Evolutionary conservation across 352 stramenopile genomes (phyloP).

Genomic region (Phytophthora hybrid): DNA sequence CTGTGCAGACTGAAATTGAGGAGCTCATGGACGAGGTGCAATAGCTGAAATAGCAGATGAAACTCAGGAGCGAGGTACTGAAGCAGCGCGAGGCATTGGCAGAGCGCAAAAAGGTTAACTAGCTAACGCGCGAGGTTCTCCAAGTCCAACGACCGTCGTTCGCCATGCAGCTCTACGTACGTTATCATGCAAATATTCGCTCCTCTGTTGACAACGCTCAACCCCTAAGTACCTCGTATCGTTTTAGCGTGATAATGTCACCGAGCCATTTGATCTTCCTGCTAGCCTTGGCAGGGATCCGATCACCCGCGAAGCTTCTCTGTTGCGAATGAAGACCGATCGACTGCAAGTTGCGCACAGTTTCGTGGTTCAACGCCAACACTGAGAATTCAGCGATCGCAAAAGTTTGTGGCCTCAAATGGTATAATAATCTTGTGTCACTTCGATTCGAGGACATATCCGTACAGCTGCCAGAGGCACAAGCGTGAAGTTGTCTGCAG

Average conservation of each 20-base stretch:
- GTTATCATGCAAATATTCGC: background rate
- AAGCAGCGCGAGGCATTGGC: conserved; percentile 27
- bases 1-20: background rate
- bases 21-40: conserved; percentile 9
- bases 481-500: conserved; percentile 50
- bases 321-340: conserved; percentile 38
- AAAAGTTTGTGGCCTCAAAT: conserved; percentile 48
- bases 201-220: conserved; percentile 3
- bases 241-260: conserved; percentile 26
- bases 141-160: conserved; percentile 35
- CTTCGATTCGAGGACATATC: conserved; percentile 55
- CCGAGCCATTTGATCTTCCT: conserved; percentile 38
- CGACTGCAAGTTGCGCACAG: conserved; percentile 41
- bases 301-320: conserved; percentile 16
- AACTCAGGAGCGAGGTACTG: conserved; percentile 2
- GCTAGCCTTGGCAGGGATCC: conserved; percentile 32
- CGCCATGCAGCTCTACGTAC: conserved; percentile 42
- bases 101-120: conserved; percentile 29
- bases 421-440: conserved; percentile 37
- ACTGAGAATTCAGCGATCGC: background rate
- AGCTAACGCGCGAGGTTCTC: conserved; percentile 21
- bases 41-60: conserved; percentile 34
- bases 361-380: conserved; percentile 38
- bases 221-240: background rate
- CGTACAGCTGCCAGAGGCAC: conserved; percentile 32